Evolutionary conservation across 208 protist genomes (phyloP).

Genomic region (Trypanosoma rangeli): DNA sequence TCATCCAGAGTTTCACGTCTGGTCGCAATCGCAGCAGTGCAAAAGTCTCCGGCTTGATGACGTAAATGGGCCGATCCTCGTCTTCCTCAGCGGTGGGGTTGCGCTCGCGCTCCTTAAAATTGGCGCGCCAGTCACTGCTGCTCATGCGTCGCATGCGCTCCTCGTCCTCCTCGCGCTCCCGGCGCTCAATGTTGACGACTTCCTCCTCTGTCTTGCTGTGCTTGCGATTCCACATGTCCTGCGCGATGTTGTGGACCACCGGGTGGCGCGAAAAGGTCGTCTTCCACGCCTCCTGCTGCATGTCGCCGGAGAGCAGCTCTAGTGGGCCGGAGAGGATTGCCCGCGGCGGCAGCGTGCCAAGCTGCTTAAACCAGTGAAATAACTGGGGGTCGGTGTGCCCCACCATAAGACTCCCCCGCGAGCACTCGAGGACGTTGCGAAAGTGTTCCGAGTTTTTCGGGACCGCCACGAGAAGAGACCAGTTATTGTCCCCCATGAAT

Average conservation of each 20-base stretch:
- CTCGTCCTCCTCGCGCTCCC: conserved; percentile 80
- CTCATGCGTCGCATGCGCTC: conserved; percentile 90
- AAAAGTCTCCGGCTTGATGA: conserved; percentile 85
- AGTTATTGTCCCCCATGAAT: conserved; percentile 65
- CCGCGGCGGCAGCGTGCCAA: conserved; percentile 76
- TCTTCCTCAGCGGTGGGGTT: conserved; percentile 80
- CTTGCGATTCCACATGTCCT: conserved; percentile 83
- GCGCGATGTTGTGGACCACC: conserved; percentile 72
- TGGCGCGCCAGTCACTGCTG: conserved; percentile 85
- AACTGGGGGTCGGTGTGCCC: conserved; percentile 89
- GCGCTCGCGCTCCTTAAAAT: conserved; percentile 81
- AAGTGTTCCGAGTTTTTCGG: conserved; percentile 78
- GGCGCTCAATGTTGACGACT: conserved; percentile 57
- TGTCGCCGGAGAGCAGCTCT: conserved; percentile 69
- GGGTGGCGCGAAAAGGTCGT: conserved; percentile 72
- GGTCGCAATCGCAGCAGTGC: conserved; percentile 69
- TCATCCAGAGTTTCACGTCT: conserved; percentile 80
- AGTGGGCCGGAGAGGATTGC: conserved; percentile 68
- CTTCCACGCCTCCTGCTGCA: conserved; percentile 77
- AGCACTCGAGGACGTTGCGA: conserved; percentile 63
- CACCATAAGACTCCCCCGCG: conserved; percentile 75
- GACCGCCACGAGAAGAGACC: conserved; percentile 68
- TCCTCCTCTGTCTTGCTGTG: conserved; percentile 76
- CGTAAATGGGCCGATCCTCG: conserved; percentile 80
- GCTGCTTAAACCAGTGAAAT: conserved; percentile 90